These are phyloP conservation scores for Cyberlindnera xishuangbannaensis DNA, from an alignment of 805 yeast species.

Conservation along the genomic window DNA sequence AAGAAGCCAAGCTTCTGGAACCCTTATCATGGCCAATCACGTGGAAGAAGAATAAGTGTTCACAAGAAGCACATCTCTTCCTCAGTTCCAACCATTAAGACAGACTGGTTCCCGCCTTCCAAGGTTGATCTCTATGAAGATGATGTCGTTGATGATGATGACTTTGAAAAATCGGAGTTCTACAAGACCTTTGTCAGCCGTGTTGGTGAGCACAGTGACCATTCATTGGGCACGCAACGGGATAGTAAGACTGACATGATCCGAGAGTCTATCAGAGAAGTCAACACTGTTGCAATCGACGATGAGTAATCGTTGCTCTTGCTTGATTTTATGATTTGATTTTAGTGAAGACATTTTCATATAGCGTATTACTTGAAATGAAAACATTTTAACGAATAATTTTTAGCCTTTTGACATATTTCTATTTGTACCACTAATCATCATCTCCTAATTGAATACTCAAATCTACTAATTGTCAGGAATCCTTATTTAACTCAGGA, in stretches of 20 bases:
- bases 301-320: constrained; percentile 2
- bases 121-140: constrained; percentile 13
- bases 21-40: constrained; percentile 5
- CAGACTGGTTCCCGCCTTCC: constrained; percentile 27
- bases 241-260: constrained; percentile 6
- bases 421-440: too few relatives aligned
- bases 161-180: constrained; percentile 18
- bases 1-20: constrained; percentile 18
- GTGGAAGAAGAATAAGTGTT: constrained; percentile 17
- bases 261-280: constrained; percentile 10
- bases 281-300: constrained; percentile 7
- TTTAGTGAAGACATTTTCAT: too few relatives aligned
- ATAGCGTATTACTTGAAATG: too few relatives aligned
- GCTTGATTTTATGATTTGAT: neutral
- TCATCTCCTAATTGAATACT: too few relatives aligned
- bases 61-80: constrained; percentile 23
- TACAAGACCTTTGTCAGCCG: constrained; percentile 19
- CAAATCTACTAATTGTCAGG: too few relatives aligned
- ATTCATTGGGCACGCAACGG: neutral
- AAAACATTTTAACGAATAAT: too few relatives aligned
- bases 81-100: constrained; percentile 32
- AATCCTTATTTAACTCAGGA: too few relatives aligned
- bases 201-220: constrained; percentile 17
- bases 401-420: too few relatives aligned
- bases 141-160: constrained; percentile 22